Percentiles rank a stretch among this genome's conserved stretches.
Conservation (phyloP, 805 yeast species). For the Ogataea pilisensis region DNA sequence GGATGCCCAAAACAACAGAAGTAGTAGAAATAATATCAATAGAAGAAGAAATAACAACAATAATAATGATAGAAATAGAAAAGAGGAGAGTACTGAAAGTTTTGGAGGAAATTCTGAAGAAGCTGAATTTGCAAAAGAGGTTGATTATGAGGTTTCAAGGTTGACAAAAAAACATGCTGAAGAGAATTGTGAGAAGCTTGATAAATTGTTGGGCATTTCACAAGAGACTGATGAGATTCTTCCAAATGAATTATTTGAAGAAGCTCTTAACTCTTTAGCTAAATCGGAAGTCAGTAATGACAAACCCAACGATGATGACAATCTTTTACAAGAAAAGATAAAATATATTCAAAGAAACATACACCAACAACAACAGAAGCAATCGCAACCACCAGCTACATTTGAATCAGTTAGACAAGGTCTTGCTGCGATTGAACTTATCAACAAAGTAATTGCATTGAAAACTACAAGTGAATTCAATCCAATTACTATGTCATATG, state of each 20-base stretch:
- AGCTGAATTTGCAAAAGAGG: neutral
- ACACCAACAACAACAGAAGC: neutral
- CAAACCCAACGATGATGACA: neutral
- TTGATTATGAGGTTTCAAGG: neutral
- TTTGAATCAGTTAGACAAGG: slow-evolving; percentile 5
- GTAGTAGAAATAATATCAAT: neutral
- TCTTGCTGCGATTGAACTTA: slow-evolving; percentile 5
- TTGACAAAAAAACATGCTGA: neutral
- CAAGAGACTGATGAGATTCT: neutral
- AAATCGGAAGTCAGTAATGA: neutral
- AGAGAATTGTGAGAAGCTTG: neutral
- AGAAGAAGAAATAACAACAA: slow-evolving; percentile 1
- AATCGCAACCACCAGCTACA: neutral
- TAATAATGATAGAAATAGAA: neutral
- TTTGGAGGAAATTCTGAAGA: neutral
- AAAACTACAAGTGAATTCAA: slow-evolving; percentile 1
- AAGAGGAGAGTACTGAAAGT: neutral
- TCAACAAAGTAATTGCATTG: slow-evolving; percentile 5
- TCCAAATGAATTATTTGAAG: neutral
- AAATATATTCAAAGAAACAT: neutral
- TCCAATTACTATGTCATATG: slow-evolving; percentile 1
- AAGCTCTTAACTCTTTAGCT: neutral
- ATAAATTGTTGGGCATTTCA: neutral
- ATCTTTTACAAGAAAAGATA: neutral
- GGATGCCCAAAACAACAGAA: neutral